Evolutionary conservation across 768 basidiomycete genomes (phyloP), one percentile per base, ranked within the genome.

Genomic region (Suillus bovinus): DNA sequence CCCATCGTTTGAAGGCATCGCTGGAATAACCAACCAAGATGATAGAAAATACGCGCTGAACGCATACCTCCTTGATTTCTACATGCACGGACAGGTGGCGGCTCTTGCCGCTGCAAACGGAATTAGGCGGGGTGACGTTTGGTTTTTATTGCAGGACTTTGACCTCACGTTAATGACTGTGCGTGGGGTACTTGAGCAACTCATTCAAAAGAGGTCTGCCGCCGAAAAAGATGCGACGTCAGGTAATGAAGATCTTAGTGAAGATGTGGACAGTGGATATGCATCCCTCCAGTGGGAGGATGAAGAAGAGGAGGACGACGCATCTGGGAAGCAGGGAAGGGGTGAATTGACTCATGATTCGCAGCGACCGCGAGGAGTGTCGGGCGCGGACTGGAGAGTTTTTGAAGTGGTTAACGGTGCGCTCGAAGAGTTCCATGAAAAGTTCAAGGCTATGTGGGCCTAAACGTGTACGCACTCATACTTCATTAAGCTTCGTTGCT

Each of bases 31-130:
- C 7, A 67, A 65, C 3, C 59, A 68, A 14, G 66, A 69, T 54
- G 66, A 72, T 54, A 66, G 69, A 2, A 27, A 67, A 6, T 72
- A 73, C 49, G 74, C 73, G 10, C 77, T 89, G 50, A 90, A 90
- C 63, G 88, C 86, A 0, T 89, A 89, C 67, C 70, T 90, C 17
- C 74, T 83, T 50, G 90, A 91, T 68, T 91, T 89, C 72, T 89
- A 82, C 68, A 80, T 70, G 0, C 90, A 91, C 61, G 90, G 89
- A 0, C 86, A 87, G 68, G 74, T 77, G 8, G 68, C 72, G 2
- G 76, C 84, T 2, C 70, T 89, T 38, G 76, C 75, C 13, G 64
- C 64, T 0, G 84, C 85, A 5, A 89, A 89, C 57, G 84, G 80
- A 2, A 85, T 89, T 47, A 74, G 86, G n/a, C 69, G 74, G 5